Percentiles rank a stretch among this genome's conserved stretches.
These are phyloP conservation scores for Camelina neglecta DNA, from an alignment of 345 rosid species.

Conservation along the genomic window DNA sequence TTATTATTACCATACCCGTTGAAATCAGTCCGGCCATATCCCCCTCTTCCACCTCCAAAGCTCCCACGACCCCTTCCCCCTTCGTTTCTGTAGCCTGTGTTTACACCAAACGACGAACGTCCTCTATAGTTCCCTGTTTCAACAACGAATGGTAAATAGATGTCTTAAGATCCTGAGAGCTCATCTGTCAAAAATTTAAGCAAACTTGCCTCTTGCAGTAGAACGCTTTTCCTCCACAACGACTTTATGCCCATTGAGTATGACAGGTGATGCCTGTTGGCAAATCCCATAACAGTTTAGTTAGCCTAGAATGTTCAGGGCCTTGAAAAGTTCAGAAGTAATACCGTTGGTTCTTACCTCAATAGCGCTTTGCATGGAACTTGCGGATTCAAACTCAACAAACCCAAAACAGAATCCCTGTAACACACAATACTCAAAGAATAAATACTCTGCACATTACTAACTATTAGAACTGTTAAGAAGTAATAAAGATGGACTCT, in stretches of 20 bases:
- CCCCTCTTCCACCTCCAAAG: slow-evolving; percentile 67
- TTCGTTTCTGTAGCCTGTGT: slow-evolving; percentile 65
- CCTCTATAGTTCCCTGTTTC: slow-evolving; percentile 72
- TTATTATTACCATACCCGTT: slow-evolving; percentile 74
- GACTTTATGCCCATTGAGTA: slow-evolving; percentile 70
- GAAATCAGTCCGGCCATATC: slow-evolving; percentile 63
- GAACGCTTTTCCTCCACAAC: slow-evolving; percentile 91
- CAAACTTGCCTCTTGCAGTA: slow-evolving; percentile 79
- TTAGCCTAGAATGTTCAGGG: neutral
- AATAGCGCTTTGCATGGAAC: slow-evolving; percentile 87
- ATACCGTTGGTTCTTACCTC: slow-evolving; percentile 58
- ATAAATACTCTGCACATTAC: slow-evolving; percentile 9
- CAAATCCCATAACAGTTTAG: neutral
- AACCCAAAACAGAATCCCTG: slow-evolving; percentile 98
- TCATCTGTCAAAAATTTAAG: slow-evolving; percentile 6
- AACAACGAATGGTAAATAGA: neutral
- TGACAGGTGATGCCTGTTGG: slow-evolving; percentile 78
- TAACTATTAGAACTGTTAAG: neutral
- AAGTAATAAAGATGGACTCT: slow-evolving; percentile 6
- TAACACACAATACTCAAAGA: slow-evolving; percentile 11
- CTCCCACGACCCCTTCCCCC: slow-evolving; percentile 78
- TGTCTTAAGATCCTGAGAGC: slow-evolving; percentile 1
- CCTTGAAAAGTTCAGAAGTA: neutral
- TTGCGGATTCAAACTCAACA: slow-evolving; percentile 84
- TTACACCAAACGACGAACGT: slow-evolving; percentile 58